phyloP scores from a whole-genome alignment of 306 rosid species.

The Dryas drummondii region DNA sequence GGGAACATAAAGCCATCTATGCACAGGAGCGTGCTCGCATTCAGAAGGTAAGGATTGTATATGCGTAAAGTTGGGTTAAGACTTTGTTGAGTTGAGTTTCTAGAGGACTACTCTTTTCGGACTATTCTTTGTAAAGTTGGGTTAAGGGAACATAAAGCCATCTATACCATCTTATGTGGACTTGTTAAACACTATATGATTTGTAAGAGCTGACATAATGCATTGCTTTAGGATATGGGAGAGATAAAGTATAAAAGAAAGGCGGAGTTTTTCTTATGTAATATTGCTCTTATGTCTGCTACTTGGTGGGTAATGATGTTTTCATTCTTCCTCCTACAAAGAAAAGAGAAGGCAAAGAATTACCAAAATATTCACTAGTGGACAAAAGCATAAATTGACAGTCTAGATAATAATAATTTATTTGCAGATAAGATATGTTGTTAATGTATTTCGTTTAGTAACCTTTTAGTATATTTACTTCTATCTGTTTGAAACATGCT shows the following conservation, averaged over 20 bases:
- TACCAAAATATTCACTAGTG: neutral
- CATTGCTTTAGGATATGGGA: too few species aligned
- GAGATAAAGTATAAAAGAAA: neutral
- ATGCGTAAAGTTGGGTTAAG: constrained; percentile 4
- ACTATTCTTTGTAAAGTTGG: neutral
- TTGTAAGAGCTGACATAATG: neutral
- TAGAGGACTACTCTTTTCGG: neutral
- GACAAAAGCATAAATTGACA: neutral
- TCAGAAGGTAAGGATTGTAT: constrained; percentile 62
- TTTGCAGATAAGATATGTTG: neutral
- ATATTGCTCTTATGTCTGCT: neutral
- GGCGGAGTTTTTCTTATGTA: neutral
- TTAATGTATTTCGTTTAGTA: neutral
- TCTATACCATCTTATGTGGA: neutral
- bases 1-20: constrained; percentile 89
- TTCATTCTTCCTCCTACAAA: neutral
- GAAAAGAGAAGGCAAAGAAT: neutral
- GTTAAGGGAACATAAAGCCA: too few species aligned
- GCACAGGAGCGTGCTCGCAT: constrained; percentile 86
- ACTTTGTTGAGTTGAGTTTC: neutral
- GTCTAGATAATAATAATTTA: neutral
- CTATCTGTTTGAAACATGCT: constrained; percentile 11
- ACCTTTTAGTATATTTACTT: neutral
- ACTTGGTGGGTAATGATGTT: neutral
- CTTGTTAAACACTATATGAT: neutral